These are phyloP conservation scores for Waltiozyma solani DNA, from an alignment of 1,139 yeast species.

Conservation along the genomic window DNA sequence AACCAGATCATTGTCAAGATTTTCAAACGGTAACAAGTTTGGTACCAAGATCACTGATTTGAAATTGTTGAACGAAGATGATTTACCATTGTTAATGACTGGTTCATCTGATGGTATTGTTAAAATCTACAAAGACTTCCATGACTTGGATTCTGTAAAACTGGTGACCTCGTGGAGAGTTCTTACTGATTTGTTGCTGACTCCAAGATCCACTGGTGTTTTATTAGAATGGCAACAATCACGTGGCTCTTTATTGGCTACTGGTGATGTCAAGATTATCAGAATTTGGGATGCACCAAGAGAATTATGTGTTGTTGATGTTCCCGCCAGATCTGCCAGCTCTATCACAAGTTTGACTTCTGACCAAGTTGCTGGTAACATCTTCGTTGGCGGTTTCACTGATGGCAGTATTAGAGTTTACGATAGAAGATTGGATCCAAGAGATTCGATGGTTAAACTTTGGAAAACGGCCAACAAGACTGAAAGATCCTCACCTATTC, in stretches of 20 bases:
- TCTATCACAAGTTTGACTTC: slow-evolving; percentile 84
- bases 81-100: slow-evolving; percentile 69
- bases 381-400: slow-evolving; percentile 85
- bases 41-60: slow-evolving; percentile 86
- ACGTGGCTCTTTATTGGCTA: slow-evolving; percentile 80
- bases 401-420: slow-evolving; percentile 89
- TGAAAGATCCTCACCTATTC: slow-evolving; percentile 46
- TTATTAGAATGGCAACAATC: slow-evolving; percentile 97
- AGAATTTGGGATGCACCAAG: slow-evolving; percentile 96
- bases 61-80: slow-evolving; percentile 86
- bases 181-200: slow-evolving; percentile 68
- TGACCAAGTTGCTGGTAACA: slow-evolving; percentile 93
- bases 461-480: slow-evolving; percentile 45
- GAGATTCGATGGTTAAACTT: slow-evolving; percentile 77
- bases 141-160: slow-evolving; percentile 43
- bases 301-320: slow-evolving; percentile 76
- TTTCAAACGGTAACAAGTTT: slow-evolving; percentile 77
- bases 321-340: slow-evolving; percentile 88
- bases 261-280: slow-evolving; percentile 91
- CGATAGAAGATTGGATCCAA: slow-evolving; percentile 76
- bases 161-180: slow-evolving; percentile 91
- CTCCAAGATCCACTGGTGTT: slow-evolving; percentile 77
- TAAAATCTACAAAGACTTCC: slow-evolving; percentile 73
- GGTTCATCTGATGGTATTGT: slow-evolving; percentile 95
- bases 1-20: slow-evolving; percentile 46